Evolutionary conservation across 768 basidiomycete species (phyloP).

Genomic region (Macrocybe gigantea): DNA sequence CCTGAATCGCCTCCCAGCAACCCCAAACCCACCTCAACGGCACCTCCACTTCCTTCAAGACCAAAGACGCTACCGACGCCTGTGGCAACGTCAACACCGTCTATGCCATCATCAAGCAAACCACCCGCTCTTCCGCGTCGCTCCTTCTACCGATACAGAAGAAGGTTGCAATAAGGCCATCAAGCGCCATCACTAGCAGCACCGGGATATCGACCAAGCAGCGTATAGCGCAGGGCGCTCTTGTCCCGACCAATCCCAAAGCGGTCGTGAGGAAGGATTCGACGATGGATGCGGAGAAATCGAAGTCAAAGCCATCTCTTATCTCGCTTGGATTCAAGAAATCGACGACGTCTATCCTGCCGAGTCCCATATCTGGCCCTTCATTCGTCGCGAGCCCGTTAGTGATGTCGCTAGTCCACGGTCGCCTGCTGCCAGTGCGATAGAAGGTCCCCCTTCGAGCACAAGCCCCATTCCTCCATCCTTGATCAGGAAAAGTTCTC

Average conservation of each 20-base stretch:
- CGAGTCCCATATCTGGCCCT: too few relatives aligned
- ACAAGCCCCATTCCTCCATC: too few relatives aligned
- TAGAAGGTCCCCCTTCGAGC: too few relatives aligned
- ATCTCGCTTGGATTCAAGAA: constrained; percentile 41
- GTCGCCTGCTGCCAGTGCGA: too few relatives aligned
- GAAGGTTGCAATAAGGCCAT: constrained; percentile 9
- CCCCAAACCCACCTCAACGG: too few relatives aligned
- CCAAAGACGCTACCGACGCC: not conserved
- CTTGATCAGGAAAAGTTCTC: too few relatives aligned
- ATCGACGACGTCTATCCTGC: too few relatives aligned
- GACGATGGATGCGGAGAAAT: not conserved
- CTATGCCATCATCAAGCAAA: constrained; percentile 1
- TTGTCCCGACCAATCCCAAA: constrained; percentile 31
- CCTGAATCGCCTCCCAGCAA: too few relatives aligned
- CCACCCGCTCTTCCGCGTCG: constrained; percentile 12
- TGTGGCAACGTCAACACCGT: not conserved
- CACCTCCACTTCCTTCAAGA: too few relatives aligned
- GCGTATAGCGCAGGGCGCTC: constrained; percentile 35
- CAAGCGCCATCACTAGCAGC: constrained; percentile 12
- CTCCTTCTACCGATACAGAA: constrained; percentile 16
- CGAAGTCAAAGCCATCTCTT: constrained; percentile 7
- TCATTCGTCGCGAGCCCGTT: too few relatives aligned
- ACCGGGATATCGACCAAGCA: constrained; percentile 47
- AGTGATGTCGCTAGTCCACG: too few relatives aligned
- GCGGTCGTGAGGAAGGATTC: constrained; percentile 13